These are phyloP conservation scores for Apiospora pterosperma DNA, from an alignment of 2,329 filamentous ascomycete species.

Conservation along the genomic window DNA sequence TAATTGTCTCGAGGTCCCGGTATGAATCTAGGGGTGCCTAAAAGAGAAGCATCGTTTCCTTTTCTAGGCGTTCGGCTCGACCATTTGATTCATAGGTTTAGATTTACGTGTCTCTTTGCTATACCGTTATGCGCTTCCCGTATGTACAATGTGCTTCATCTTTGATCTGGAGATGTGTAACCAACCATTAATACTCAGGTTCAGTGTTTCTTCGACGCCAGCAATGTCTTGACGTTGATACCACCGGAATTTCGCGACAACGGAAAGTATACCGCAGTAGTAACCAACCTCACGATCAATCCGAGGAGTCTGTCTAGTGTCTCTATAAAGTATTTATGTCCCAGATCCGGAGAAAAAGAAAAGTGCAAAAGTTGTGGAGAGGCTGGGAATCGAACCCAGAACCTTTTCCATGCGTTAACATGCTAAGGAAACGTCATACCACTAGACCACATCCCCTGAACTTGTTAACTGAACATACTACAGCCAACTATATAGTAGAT, in stretches of 20 bases:
- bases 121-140: not conserved
- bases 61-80: not conserved
- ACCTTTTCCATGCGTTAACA: not conserved
- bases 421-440: slow-evolving; percentile 7
- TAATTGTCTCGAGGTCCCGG: not conserved
- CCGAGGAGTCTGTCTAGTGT: too few species aligned
- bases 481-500: not conserved
- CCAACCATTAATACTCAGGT: too few species aligned
- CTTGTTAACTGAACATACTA: not conserved
- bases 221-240: too few species aligned
- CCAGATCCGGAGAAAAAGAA: not conserved
- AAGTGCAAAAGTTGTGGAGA: not conserved
- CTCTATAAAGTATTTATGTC: too few species aligned
- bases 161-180: not conserved
- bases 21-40: not conserved
- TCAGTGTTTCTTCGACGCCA: too few species aligned
- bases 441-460: slow-evolving; percentile 5
- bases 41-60: not conserved
- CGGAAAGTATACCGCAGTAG: too few species aligned
- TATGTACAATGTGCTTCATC: not conserved
- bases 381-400: slow-evolving; percentile 7
- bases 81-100: not conserved
- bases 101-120: not conserved
- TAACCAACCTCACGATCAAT: too few species aligned
- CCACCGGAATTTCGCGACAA: too few species aligned